Conservation (phyloP, 139 green algal species). For the Closterium sp. region DNA sequence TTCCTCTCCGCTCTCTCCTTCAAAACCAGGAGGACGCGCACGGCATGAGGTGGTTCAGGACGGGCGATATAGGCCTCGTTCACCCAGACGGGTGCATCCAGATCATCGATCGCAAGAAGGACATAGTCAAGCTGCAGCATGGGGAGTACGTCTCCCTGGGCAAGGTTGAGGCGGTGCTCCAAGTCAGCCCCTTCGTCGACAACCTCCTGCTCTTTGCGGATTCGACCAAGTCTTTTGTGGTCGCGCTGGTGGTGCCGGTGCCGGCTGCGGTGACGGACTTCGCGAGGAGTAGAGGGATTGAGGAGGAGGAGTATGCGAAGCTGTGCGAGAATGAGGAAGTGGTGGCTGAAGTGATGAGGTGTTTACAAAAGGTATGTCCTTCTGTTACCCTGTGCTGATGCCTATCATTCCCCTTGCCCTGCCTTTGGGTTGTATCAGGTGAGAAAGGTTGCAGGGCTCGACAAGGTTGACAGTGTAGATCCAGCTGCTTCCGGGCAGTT, state of each 20-base stretch:
- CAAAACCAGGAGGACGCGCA: constrained; percentile 9
- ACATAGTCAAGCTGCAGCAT: constrained; percentile 58
- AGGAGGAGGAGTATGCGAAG: constrained; percentile 9
- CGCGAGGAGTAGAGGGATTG: constrained; percentile 8
- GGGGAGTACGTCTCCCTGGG: constrained; percentile 58
- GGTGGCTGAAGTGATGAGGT: constrained; percentile 21
- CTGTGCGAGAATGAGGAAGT: constrained; percentile 30
- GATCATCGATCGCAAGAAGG: constrained; percentile 61
- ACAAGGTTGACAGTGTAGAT: no score
- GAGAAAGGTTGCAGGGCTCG: no score
- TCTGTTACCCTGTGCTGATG: no score
- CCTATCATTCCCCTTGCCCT: background rate
- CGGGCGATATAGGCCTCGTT: constrained; percentile 54
- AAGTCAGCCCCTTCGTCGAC: constrained; percentile 14
- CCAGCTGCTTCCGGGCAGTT: no score
- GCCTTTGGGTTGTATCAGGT: no score
- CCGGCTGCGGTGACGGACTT: constrained; percentile 38
- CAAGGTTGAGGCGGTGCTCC: constrained; percentile 46
- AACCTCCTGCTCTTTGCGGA: constrained; percentile 51
- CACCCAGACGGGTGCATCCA: constrained; percentile 42
- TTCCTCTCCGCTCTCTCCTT: no score
- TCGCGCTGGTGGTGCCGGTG: constrained; percentile 47
- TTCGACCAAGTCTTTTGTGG: constrained; percentile 17
- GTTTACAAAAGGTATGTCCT: constrained; percentile 23
- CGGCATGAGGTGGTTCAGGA: constrained; percentile 54